Conservation (phyloP, 257 asterid species). For the Solanum raphanifolium region DNA sequence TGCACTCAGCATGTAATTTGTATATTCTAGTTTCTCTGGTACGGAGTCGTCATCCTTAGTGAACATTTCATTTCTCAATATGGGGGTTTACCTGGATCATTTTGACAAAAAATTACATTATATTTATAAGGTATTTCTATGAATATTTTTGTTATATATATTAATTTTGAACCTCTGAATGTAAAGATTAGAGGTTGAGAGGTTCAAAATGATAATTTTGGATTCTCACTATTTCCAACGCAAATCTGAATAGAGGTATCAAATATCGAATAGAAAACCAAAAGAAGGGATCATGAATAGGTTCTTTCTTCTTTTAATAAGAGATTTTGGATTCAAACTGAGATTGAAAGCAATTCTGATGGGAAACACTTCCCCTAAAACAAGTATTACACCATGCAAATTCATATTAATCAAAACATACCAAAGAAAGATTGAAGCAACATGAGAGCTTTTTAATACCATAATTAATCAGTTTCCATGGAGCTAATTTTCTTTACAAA, state of each 20-base stretch:
- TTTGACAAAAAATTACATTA: neutral
- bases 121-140: too few species aligned
- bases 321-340: neutral
- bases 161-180: neutral
- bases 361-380: neutral
- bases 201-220: too few species aligned
- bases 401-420: neutral
- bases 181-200: too few species aligned
- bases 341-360: too few species aligned
- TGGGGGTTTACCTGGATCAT: neutral
- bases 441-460: neutral
- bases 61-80: neutral
- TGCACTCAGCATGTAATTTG: neutral
- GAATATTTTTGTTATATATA: neutral
- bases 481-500: neutral
- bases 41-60: too few species aligned
- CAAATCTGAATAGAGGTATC: too few species aligned
- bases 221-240: too few species aligned
- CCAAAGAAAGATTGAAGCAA: neutral
- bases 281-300: too few species aligned
- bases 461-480: neutral
- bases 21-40: neutral
- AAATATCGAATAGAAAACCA: rapidly evolving
- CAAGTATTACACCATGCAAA: neutral
- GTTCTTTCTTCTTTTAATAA: too few species aligned